Percentiles rank a stretch among this genome's conserved stretches.
phyloP scores from a whole-genome alignment of 306 rosid genomes.

The Crotalaria pallida region DNA sequence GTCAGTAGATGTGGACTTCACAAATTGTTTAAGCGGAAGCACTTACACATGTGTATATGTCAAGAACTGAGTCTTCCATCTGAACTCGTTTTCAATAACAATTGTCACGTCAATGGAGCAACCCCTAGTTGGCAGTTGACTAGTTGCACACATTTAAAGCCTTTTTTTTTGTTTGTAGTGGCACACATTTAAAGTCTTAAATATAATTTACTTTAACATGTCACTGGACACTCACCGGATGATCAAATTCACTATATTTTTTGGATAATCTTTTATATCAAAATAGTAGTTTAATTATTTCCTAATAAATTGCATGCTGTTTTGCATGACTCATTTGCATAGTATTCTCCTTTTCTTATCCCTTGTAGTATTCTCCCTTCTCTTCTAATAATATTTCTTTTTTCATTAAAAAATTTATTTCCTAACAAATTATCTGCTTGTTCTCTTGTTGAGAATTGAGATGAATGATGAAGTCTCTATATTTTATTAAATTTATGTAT shows the following conservation, averaged over 20 bases:
- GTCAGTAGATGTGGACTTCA: conserved; percentile 1
- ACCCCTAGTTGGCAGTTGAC: neutral
- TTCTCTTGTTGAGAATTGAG: conserved; percentile 1
- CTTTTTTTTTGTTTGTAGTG: too few species aligned
- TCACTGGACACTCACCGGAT: neutral
- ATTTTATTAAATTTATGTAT: neutral
- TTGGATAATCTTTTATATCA: neutral
- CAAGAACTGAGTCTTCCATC: too few species aligned
- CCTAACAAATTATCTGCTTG: conserved; percentile 1
- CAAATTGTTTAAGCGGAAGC: too few species aligned
- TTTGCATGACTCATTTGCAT: too few species aligned
- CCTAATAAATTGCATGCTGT: too few species aligned
- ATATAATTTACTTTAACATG: neutral
- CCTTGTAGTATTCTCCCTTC: too few species aligned
- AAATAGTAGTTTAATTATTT: neutral
- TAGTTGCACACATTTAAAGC: neutral
- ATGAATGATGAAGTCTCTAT: neutral
- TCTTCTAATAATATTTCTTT: too few species aligned
- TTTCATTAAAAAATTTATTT: too few species aligned
- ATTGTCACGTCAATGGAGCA: too few species aligned
- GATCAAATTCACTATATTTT: neutral
- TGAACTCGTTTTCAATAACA: too few species aligned
- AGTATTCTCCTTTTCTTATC: too few species aligned
- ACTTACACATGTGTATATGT: too few species aligned
- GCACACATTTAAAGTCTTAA: neutral